Evolutionary conservation across 495 filamentous ascomycete species (phyloP), one percentile per base, ranked within the genome.

Genomic region (Umbilicaria muhlenbergii): DNA sequence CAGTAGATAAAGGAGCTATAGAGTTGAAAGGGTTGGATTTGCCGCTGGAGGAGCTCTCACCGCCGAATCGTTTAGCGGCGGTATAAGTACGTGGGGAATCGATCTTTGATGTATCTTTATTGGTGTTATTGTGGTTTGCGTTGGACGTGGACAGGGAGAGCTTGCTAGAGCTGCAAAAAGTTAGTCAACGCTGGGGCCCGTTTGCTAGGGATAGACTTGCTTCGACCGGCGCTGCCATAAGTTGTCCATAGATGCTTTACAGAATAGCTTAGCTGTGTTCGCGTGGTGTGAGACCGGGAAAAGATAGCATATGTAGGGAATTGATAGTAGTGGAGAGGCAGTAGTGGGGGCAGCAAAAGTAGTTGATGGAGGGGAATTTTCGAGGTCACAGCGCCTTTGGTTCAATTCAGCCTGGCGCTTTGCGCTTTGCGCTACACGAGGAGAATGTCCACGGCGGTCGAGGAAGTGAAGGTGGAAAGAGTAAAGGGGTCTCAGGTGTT

Each of bases 11-110:
- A 32, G 87, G 85, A 19, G 82, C 77, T 58, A 83, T 71, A 47
- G 79, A 73, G 60, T 80, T 84, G 66, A 94, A 92, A 17, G 91
- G 86, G 63, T 92, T 93, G 47, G 77, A 71, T 63, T 81, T 81
- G 52, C 78, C 79, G 59, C 84, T 80, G 54, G 81, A 87, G 54
- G 78, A 78, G 44, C 68, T 74, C 54, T 83, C 80, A 56, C 83
- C 80, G 55, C 78, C 81, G 49, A 81, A 81, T 51, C 84, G 75
- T 68, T 86, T 83, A 41, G 74, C 64, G 46, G 71, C 56, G 54
- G 77, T 62, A 56, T 64, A 69, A 52, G 62, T 70, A 62, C 86
- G 80, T 59, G 79, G 69, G 51, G 77, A 58, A 42, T 78, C 67
- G 45, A 74, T 71, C 58, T 77, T 76, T 59, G 74, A 68, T 64